Conservation (phyloP, 352 stramenopile genomes). For the Pythium periplocum region DNA sequence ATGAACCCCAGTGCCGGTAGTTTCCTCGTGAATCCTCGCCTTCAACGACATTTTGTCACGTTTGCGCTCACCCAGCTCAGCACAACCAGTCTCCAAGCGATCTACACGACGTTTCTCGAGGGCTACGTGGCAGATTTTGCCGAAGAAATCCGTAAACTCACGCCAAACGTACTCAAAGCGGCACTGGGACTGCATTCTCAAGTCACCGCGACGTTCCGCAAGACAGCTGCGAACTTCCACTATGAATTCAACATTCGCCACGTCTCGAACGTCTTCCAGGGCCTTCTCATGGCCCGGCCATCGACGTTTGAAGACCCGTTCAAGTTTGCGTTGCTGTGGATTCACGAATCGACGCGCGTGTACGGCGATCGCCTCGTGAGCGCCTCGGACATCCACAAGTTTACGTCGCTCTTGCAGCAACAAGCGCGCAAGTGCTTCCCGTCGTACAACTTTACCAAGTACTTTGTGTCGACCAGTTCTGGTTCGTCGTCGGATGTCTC, state of each 20-base stretch:
- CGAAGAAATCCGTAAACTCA: constrained; percentile 88
- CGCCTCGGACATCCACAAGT: constrained; percentile 75
- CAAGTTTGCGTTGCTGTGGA: constrained; percentile 92
- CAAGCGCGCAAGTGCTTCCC: constrained; percentile 93
- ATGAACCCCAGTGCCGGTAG: constrained; percentile 95
- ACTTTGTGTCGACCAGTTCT: constrained; percentile 65
- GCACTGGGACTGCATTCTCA: constrained; percentile 88
- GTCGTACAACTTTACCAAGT: constrained; percentile 85
- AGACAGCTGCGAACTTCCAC: constrained; percentile 95
- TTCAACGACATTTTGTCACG: constrained; percentile 95
- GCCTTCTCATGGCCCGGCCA: constrained; percentile 86
- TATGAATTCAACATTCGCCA: constrained; percentile 98
- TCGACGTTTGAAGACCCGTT: constrained; percentile 79
- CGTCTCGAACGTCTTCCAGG: constrained; percentile 94
- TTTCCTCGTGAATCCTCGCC: constrained; percentile 90
- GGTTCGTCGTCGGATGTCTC: constrained; percentile 17
- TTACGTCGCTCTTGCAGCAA: constrained; percentile 84
- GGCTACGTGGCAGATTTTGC: constrained; percentile 92
- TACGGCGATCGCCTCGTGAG: constrained; percentile 93
- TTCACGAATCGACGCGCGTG: constrained; percentile 95
- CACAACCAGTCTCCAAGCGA: constrained; percentile 84
- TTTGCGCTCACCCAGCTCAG: constrained; percentile 91
- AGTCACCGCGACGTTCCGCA: constrained; percentile 78
- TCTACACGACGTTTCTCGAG: constrained; percentile 95
- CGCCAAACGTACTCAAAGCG: constrained; percentile 76